Evolutionary conservation across 2,329 filamentous ascomycete species (phyloP), one percentile per base, ranked within the genome.

Genomic region (Cephalotrichum gorgonifer): DNA sequence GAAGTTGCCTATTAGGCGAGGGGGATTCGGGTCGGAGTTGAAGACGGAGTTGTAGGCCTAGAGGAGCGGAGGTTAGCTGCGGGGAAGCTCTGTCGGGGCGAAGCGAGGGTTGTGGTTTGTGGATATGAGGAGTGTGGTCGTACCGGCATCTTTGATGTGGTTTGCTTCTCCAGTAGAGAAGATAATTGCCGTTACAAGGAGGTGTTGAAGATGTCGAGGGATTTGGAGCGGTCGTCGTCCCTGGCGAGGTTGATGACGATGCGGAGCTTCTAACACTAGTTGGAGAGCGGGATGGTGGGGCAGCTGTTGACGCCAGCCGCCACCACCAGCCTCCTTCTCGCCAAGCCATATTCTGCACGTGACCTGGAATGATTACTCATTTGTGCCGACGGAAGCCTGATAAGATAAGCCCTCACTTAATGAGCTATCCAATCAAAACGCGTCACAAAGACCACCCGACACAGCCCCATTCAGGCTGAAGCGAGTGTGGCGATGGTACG

Each of bases 21-120:
- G 74, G 54, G 67, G 63, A 56, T 73, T 84, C 74, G 78, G 88
- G 79, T 80, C 91, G 72, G 67, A 83, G 81, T 84, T 84, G 81
- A 96, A 96, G 77, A 95, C 86, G 67, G 88, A 95, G 78, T 97
- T 94, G 78, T 96, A 97, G 71, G 91, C 91, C 88, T 95, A 55
- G 51, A 54, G 48, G 43, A 6, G 9, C 9, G 28, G 14, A 20
- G 20, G 22, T 38, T 39, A 39, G 35, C 35, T 39, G 35, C 35
- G 44, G 31, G 22, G 44, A 35, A 35, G 28, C 12, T 35, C n/a
- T 22, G 2, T 30, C n/a, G 12, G 30, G 26, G 22, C 22, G 35
- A 48, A 31, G 43, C 43, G 30, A 30, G 35, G 43, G 45, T 49
- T 39, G 44, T 25, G 20, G 11, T 44, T n/a, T 17, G 15, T 33